These are phyloP conservation scores for Colletotrichum gloeosporioides DNA, from an alignment of 2,329 filamentous ascomycete species.

Conservation along the genomic window DNA sequence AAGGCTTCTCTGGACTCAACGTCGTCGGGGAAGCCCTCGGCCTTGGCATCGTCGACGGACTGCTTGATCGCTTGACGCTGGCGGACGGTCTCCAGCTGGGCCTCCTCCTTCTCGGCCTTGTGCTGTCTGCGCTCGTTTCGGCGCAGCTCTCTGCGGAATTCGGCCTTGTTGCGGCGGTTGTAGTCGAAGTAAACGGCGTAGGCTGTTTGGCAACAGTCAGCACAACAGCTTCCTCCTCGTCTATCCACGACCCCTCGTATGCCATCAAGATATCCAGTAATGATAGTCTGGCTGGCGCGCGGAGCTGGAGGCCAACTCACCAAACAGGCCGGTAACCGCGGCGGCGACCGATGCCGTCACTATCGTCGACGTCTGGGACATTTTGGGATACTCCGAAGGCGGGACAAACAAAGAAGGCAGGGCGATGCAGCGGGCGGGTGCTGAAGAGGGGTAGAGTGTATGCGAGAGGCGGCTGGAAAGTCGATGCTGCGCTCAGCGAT, in stretches of 20 bases:
- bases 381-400: neutral
- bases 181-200: conserved; percentile 75
- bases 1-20: conserved; percentile 94
- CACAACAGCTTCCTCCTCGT: neutral
- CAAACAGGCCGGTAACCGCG: conserved; percentile 63
- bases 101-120: conserved; percentile 75
- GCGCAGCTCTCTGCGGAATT: conserved; percentile 72
- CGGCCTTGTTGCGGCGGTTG: conserved; percentile 66
- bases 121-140: conserved; percentile 77
- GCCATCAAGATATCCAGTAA: neutral
- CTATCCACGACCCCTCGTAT: neutral
- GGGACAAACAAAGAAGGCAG: conserved; percentile 19
- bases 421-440: neutral
- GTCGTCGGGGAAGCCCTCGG: conserved; percentile 88
- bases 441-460: neutral
- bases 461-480: neutral
- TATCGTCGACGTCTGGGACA: conserved; percentile 49
- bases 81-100: conserved; percentile 66
- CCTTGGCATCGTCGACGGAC: conserved; percentile 81
- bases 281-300: neutral
- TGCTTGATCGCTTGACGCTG: conserved; percentile 77
- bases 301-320: conserved; percentile 45
- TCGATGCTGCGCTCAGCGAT: neutral
- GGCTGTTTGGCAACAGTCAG: conserved; percentile 44
- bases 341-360: conserved; percentile 68